phyloP scores from a whole-genome alignment of 441 rosid species.

The Corymbia calophylla region DNA sequence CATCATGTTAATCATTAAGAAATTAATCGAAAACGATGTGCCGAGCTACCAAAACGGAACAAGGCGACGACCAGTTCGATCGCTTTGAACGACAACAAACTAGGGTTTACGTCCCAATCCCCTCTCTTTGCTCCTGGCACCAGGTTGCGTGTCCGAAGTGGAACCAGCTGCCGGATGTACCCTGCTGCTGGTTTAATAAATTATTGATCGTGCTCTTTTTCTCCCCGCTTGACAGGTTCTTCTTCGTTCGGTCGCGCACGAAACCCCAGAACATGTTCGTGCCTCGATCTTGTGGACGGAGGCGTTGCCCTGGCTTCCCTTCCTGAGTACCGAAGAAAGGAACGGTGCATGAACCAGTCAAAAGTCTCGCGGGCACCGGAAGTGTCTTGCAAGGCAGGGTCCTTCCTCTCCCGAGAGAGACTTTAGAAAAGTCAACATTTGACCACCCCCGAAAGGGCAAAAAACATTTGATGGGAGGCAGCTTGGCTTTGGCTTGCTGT shows the following conservation, averaged over 20 bases:
- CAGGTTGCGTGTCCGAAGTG: neutral
- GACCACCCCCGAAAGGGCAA: neutral
- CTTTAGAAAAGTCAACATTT: neutral
- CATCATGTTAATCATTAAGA: neutral
- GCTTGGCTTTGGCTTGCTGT: neutral
- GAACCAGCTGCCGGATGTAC: neutral
- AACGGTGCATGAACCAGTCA: neutral
- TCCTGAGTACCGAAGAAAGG: neutral
- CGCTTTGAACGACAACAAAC: neutral
- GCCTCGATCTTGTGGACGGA: neutral
- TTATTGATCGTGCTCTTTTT: neutral
- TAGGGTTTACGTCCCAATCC: neutral
- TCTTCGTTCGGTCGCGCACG: neutral
- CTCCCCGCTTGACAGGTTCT: neutral
- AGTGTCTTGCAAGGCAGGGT: neutral
- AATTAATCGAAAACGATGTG: neutral
- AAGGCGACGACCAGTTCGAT: neutral
- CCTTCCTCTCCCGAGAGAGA: neutral
- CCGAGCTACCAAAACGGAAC: neutral
- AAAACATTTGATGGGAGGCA: neutral
- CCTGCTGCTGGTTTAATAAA: neutral
- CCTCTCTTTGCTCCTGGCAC: neutral
- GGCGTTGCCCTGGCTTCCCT: neutral
- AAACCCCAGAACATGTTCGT: neutral
- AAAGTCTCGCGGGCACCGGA: neutral